A percentile compares a stretch with the other conserved stretches of the same genome.
Conservation (phyloP, 2,329 filamentous ascomycete species). For the Ophiostoma himal-ulmi region DNA sequence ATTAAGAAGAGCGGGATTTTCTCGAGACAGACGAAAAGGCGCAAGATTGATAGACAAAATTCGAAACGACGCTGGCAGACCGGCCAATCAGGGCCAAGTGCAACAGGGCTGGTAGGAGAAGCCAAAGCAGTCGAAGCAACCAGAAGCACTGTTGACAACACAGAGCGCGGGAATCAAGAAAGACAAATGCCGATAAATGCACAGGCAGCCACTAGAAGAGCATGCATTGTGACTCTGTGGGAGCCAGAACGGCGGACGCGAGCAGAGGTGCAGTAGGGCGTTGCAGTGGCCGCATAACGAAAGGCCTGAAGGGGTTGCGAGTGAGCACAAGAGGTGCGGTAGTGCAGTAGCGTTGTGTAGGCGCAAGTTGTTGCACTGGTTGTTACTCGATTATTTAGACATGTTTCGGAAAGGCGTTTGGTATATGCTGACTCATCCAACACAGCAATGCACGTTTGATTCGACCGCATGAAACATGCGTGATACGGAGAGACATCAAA, state of each 20-base stretch:
- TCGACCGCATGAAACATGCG: slow-evolving; percentile 4
- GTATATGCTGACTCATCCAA: background rate
- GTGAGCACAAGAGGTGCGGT: background rate
- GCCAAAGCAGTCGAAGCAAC: background rate
- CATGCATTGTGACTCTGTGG: background rate
- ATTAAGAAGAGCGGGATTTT: background rate
- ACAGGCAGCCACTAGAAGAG: background rate
- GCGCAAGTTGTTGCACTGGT: too few species aligned
- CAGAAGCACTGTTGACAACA: background rate
- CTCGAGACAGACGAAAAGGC: background rate
- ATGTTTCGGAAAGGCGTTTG: background rate
- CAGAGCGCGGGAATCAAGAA: background rate
- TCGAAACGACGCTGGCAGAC: slow-evolving; percentile 6
- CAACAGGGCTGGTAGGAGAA: slow-evolving; percentile 1
- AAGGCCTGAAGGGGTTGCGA: background rate
- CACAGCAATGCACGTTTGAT: background rate
- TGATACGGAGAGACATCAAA: slow-evolving; percentile 1
- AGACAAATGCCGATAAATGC: background rate
- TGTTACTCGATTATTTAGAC: too few species aligned
- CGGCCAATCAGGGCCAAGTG: slow-evolving; percentile 1
- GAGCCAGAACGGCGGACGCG: slow-evolving; percentile 4
- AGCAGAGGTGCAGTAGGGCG: background rate
- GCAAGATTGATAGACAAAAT: background rate
- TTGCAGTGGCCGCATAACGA: background rate
- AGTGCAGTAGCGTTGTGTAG: background rate